phyloP scores from a whole-genome alignment of 2,329 filamentous ascomycete species.

The Alternaria conjuncta region DNA sequence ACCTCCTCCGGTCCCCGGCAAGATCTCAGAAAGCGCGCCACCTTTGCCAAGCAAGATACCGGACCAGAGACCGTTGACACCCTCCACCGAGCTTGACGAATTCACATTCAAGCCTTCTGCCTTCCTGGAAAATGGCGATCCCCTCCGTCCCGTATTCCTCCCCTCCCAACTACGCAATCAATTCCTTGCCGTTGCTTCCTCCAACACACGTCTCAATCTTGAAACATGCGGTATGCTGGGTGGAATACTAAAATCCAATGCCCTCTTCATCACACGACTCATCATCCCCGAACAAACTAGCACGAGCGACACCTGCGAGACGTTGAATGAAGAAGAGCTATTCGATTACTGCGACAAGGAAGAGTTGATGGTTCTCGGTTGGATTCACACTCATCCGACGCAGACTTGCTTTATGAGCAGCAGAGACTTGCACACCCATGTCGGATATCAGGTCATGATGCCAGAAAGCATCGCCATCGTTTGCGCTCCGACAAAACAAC shows the following conservation, averaged over 20 bases:
- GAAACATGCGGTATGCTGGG: conserved; percentile 97
- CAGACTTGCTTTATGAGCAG: conserved; percentile 99
- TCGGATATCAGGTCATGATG: conserved; percentile 94
- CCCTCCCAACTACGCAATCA: conserved; percentile 74
- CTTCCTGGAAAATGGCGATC: conserved; percentile 86
- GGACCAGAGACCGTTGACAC: conserved; percentile 38
- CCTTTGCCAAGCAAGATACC: conserved; percentile 44
- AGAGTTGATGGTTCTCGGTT: conserved; percentile 85
- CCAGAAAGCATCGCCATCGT: conserved; percentile 97
- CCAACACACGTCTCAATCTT: conserved; percentile 81
- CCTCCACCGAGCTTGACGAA: conserved; percentile 59
- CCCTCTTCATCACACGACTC: conserved; percentile 86
- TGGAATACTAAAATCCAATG: conserved; percentile 89
- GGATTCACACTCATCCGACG: conserved; percentile 97
- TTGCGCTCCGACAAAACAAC: conserved; percentile 81
- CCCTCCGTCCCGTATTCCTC: conserved; percentile 86
- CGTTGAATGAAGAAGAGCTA: conserved; percentile 80
- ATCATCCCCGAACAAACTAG: conserved; percentile 90
- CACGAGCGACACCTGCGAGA: conserved; percentile 94
- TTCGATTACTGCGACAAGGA: conserved; percentile 89
- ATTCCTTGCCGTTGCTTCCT: conserved; percentile 75
- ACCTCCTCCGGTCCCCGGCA: conserved; percentile 40
- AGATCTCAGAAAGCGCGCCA: conserved; percentile 31
- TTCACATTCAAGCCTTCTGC: conserved; percentile 85
- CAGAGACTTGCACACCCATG: conserved; percentile 90